A percentile compares a stretch with the other conserved stretches of the same genome.
Evolutionary conservation across 495 filamentous ascomycete genomes (phyloP).

Genomic region (Annulohypoxylon nitens): DNA sequence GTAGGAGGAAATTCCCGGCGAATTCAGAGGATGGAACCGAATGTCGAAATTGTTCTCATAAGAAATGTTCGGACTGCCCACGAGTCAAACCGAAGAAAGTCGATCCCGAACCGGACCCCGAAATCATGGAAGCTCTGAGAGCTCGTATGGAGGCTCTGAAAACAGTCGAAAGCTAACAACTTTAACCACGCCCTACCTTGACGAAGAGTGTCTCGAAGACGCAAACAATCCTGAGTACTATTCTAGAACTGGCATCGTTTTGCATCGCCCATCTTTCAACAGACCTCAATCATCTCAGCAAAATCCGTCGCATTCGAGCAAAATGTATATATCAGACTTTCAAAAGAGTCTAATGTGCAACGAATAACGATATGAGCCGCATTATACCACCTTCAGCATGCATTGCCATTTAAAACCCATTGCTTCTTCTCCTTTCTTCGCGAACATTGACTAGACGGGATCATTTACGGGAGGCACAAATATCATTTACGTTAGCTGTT

Average conservation of each 20-base stretch:
- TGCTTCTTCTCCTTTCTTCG: slow-evolving; percentile 23
- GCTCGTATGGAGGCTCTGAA: slow-evolving; percentile 45
- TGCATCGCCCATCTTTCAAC: background rate
- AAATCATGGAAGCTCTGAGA: slow-evolving; percentile 68
- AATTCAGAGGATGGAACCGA: slow-evolving; percentile 55
- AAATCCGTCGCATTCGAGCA: slow-evolving; percentile 24
- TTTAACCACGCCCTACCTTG: background rate
- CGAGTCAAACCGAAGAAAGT: slow-evolving; percentile 68
- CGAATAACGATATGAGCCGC: slow-evolving; percentile 51
- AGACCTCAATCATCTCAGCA: background rate
- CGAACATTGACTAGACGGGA: slow-evolving; percentile 36
- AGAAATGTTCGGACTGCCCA: slow-evolving; percentile 62
- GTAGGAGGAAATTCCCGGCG: slow-evolving; percentile 67
- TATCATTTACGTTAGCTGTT: slow-evolving; percentile 27
- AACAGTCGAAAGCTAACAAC: slow-evolving; percentile 36
- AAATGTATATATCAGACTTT: slow-evolving; percentile 36
- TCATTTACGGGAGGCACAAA: slow-evolving; percentile 18
- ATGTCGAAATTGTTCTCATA: slow-evolving; percentile 75
- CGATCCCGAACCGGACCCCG: slow-evolving; percentile 74
- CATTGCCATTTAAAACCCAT: slow-evolving; percentile 38
- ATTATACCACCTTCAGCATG: slow-evolving; percentile 48
- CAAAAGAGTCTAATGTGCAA: slow-evolving; percentile 41
- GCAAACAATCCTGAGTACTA: slow-evolving; percentile 11
- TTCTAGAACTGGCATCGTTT: slow-evolving; percentile 16
- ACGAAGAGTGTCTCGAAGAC: slow-evolving; percentile 5